phyloP scores from a whole-genome alignment of 2,329 filamentous ascomycete species.

The Purpureocillium takamizusanense region DNA sequence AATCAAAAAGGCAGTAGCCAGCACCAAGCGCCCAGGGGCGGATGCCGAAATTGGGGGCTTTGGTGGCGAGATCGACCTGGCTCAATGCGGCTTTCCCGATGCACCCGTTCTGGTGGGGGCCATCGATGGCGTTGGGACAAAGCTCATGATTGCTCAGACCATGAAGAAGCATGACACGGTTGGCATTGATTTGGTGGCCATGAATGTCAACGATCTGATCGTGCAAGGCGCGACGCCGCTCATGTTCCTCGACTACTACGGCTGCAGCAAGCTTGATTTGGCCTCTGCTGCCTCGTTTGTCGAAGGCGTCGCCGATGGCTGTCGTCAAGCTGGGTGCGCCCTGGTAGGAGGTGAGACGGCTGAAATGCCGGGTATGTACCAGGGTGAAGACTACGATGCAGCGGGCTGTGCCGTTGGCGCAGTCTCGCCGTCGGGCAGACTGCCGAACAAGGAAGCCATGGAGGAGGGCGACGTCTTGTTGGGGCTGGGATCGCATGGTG shows the following conservation, averaged over 20 bases:
- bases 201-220: constrained; percentile 98
- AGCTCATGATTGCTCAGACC: constrained; percentile 89
- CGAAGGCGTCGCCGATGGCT: constrained; percentile 80
- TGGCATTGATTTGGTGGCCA: constrained; percentile 92
- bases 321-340: constrained; percentile 74
- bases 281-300: constrained; percentile 77
- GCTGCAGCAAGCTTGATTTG: constrained; percentile 79
- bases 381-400: constrained; percentile 82
- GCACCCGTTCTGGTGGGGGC: constrained; percentile 82
- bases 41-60: constrained; percentile 95
- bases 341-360: constrained; percentile 96
- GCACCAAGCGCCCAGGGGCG: constrained; percentile 76
- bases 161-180: constrained; percentile 90
- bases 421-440: constrained; percentile 57
- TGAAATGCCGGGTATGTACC: constrained; percentile 96
- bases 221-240: constrained; percentile 92
- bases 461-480: constrained; percentile 73
- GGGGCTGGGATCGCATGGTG: constrained; percentile 74
- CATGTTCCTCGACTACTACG: constrained; percentile 97
- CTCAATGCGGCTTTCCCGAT: constrained; percentile 62
- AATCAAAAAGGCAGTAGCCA: constrained; percentile 84
- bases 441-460: constrained; percentile 74
- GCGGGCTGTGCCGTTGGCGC: constrained; percentile 85
- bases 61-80: constrained; percentile 57
- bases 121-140: constrained; percentile 94